Conservation (phyloP, 306 rosid species). For the Prunus campanulata region DNA sequence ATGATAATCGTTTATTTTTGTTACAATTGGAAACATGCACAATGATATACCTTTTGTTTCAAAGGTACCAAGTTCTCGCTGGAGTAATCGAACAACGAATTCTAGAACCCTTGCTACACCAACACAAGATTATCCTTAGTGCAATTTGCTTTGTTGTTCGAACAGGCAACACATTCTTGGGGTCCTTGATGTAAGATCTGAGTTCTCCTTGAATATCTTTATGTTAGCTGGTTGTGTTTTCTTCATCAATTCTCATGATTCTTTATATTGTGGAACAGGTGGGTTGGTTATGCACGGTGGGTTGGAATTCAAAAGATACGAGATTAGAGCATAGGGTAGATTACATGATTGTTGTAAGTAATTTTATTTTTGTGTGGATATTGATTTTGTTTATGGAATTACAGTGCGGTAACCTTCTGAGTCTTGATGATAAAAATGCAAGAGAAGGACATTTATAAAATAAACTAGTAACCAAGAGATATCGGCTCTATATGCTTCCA, state of each 20-base stretch:
- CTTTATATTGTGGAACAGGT: conserved; percentile 40
- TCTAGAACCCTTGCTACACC: conserved; percentile 49
- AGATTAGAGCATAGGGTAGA: conserved; percentile 24
- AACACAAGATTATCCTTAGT: conserved; percentile 41
- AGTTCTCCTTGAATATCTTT: not conserved
- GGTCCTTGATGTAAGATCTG: conserved; percentile 43
- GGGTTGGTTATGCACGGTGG: conserved; percentile 93
- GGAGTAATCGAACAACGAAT: conserved; percentile 51
- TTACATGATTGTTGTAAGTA: not conserved
- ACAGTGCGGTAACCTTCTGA: not conserved
- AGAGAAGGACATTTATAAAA: too few species aligned
- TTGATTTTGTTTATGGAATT: not conserved
- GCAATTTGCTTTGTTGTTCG: conserved; percentile 47
- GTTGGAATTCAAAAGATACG: conserved; percentile 67
- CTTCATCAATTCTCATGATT: conserved; percentile 2
- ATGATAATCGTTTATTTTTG: too few species aligned
- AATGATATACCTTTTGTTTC: not conserved
- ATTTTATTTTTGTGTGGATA: not conserved
- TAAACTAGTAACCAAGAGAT: too few species aligned
- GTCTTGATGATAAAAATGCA: too few species aligned
- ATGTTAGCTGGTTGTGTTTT: not conserved
- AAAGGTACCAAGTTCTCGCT: conserved; percentile 52
- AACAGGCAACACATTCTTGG: conserved; percentile 59
- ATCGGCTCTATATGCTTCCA: too few species aligned
- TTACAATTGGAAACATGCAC: not conserved